Percentiles rank a stretch among this genome's conserved stretches.
phyloP scores from a whole-genome alignment of 2,329 filamentous ascomycete species.

The Ceratocystis destructans region DNA sequence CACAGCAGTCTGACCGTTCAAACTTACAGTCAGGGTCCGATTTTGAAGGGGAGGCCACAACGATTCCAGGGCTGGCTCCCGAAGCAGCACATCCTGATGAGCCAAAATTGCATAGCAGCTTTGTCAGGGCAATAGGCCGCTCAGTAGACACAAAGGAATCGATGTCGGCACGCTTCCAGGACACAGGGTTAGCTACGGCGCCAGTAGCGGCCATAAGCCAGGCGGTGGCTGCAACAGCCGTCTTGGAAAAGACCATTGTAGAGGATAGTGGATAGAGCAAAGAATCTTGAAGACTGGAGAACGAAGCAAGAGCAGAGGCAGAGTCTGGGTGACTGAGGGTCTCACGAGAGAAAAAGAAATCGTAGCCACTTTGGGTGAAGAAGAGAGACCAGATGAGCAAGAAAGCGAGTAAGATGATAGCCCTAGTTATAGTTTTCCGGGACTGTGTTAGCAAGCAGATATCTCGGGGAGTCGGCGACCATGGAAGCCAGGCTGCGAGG shows the following conservation, averaged over 20 bases:
- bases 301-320: neutral
- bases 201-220: slow-evolving; percentile 18
- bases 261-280: slow-evolving; percentile 11
- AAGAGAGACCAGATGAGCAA: slow-evolving; percentile 14
- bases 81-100: slow-evolving; percentile 36
- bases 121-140: slow-evolving; percentile 36
- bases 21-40: slow-evolving; percentile 42
- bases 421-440: slow-evolving; percentile 18
- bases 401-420: slow-evolving; percentile 11
- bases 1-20: neutral
- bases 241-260: slow-evolving; percentile 18
- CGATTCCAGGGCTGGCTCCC: slow-evolving; percentile 37
- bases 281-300: neutral
- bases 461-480: neutral
- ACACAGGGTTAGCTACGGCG: slow-evolving; percentile 14
- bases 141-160: slow-evolving; percentile 41
- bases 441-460: slow-evolving; percentile 4
- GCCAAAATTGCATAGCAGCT: slow-evolving; percentile 48
- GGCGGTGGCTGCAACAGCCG: slow-evolving; percentile 14
- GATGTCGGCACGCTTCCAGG: slow-evolving; percentile 23
- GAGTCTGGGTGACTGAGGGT: slow-evolving; percentile 13
- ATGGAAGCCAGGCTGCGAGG: neutral
- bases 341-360: slow-evolving; percentile 11
- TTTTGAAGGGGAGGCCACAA: slow-evolving; percentile 44
- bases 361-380: slow-evolving; percentile 13